Conservation (phyloP, 805 yeast species). For the Kodamaea sagamina region DNA sequence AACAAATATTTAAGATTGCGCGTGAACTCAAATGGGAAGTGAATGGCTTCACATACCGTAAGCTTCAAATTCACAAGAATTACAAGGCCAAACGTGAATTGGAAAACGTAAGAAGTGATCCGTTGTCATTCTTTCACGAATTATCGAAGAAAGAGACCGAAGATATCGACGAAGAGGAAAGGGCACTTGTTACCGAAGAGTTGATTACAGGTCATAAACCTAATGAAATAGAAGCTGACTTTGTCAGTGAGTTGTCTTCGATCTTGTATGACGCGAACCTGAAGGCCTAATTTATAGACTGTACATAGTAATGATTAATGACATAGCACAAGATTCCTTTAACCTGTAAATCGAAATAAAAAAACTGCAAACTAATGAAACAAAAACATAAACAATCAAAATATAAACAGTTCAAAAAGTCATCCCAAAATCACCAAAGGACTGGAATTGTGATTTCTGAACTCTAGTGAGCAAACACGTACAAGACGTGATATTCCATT, state of each 20-base stretch:
- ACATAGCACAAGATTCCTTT: background rate
- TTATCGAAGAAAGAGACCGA: constrained; percentile 15
- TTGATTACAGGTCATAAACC: constrained; percentile 17
- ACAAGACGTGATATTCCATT: background rate
- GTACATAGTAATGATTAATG: constrained; percentile 8
- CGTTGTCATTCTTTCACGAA: constrained; percentile 18
- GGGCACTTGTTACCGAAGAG: constrained; percentile 22
- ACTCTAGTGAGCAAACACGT: background rate
- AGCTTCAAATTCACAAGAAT: constrained; percentile 25
- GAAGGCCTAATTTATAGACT: background rate
- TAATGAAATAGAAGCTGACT: constrained; percentile 13
- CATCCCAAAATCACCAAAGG: background rate
- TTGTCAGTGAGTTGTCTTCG: constrained; percentile 25
- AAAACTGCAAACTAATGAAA: background rate
- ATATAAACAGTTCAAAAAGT: constrained; percentile 5
- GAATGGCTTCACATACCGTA: constrained; percentile 35
- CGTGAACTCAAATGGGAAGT: constrained; percentile 38
- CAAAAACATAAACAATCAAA: constrained; percentile 10
- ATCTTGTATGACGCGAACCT: constrained; percentile 15
- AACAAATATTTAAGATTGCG: constrained; percentile 34
- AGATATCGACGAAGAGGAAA: constrained; percentile 10
- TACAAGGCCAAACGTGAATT: constrained; percentile 22
- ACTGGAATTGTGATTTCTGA: too few species aligned
- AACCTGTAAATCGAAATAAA: constrained; percentile 1
- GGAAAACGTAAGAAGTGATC: constrained; percentile 19